These are phyloP conservation scores for Aquanectria penicillioides DNA, from an alignment of 2,329 filamentous ascomycete species.

Conservation along the genomic window DNA sequence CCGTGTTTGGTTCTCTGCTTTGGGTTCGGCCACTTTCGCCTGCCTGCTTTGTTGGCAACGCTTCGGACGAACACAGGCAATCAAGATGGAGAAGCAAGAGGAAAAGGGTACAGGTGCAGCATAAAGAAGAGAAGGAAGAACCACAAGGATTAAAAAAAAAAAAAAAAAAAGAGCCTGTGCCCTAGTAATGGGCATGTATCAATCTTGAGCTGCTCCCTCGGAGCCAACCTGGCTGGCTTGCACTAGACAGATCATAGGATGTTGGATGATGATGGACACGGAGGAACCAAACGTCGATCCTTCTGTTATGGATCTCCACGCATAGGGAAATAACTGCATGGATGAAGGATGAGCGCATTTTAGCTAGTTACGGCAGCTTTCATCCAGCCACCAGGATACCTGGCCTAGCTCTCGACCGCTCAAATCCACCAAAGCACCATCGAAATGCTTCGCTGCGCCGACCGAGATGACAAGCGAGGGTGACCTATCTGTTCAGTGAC, in stretches of 20 bases:
- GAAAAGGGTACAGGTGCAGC: no score
- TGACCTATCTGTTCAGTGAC: no score
- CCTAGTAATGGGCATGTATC: not conserved
- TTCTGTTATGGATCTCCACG: slow-evolving; percentile 4
- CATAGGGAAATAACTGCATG: slow-evolving; percentile 1
- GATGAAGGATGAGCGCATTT: slow-evolving; percentile 12
- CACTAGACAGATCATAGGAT: slow-evolving; percentile 6
- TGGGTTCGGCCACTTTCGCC: no score
- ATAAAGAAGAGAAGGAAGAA: not conserved
- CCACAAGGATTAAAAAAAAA: not conserved
- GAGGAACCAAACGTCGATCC: slow-evolving; percentile 10
- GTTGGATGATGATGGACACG: not conserved
- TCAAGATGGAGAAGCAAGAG: no score
- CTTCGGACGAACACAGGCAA: no score
- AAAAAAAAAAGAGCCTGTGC: not conserved
- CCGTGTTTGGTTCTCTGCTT: no score
- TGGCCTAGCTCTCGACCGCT: no score
- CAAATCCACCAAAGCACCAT: no score
- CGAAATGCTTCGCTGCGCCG: no score
- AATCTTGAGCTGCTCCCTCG: not conserved
- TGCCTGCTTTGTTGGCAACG: no score
- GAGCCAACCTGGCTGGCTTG: not conserved
- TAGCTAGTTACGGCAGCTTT: slow-evolving; percentile 4
- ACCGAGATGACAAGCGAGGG: no score
- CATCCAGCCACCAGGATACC: not conserved